Percentiles rank a stretch among this genome's conserved stretches.
Evolutionary conservation across 1,139 yeast genomes (phyloP).

Genomic region (Candida frijolesensis): DNA sequence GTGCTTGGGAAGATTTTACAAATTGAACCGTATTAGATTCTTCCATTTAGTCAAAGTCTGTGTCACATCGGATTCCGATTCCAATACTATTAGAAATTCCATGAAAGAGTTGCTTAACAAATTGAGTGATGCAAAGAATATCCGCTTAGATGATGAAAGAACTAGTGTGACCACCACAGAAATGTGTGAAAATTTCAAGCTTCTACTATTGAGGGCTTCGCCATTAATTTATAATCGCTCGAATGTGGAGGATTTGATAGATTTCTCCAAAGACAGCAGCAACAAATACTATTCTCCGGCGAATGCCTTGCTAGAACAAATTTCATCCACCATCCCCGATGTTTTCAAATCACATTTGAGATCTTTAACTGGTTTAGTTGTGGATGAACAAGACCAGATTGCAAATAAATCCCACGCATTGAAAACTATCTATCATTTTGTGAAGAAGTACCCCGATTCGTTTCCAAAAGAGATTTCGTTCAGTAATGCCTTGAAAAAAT

Average conservation of each 20-base stretch:
- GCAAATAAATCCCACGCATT: conserved; percentile 29
- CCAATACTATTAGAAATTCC: conserved; percentile 58
- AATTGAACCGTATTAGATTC: conserved; percentile 58
- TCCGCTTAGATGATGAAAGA: conserved; percentile 39
- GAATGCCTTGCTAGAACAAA: conserved; percentile 56
- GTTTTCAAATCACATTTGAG: conserved; percentile 63
- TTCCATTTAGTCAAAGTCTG: conserved; percentile 58
- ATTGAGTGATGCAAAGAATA: conserved; percentile 51
- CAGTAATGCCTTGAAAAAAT: conserved; percentile 38
- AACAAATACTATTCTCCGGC: conserved; percentile 40
- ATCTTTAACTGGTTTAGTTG: conserved; percentile 47
- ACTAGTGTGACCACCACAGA: conserved; percentile 46
- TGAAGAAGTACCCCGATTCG: conserved; percentile 48
- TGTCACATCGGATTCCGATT: conserved; percentile 61
- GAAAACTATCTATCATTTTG: conserved; percentile 63
- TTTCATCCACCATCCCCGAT: conserved; percentile 64
- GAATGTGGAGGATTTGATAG: conserved; percentile 58
- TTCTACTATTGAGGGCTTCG: conserved; percentile 64
- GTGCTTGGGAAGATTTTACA: conserved; percentile 53
- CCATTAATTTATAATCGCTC: conserved; percentile 66
- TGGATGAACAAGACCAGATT: conserved; percentile 15
- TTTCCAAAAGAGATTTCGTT: conserved; percentile 40
- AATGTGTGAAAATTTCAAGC: conserved; percentile 53
- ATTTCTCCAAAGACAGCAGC: conserved; percentile 40
- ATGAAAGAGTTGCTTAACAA: conserved; percentile 62